These are phyloP conservation scores for barley (Hordeum vulgare) DNA, from an alignment of 176 grass and related monocot genomes.

Conservation along the genomic window MorexV3_pseudomolecules_assembly NC_058524.1:593139644-593140143, in stretches of 20 bases:
- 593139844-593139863: background rate
- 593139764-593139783: background rate
- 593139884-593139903: constrained; percentile 35
- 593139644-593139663: constrained; percentile 16
- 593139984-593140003: background rate
- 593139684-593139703: background rate
- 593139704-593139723: background rate
- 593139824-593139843: background rate
- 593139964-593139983: background rate
- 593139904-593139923: constrained; percentile 33
- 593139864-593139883: background rate
- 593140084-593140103: background rate
- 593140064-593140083: background rate
- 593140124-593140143: background rate
- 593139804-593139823: background rate
- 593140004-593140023: too few species aligned
- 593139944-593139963: background rate
- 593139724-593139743: background rate
- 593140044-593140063: background rate
- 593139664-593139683: constrained; percentile 20
- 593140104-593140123: constrained; percentile 42
- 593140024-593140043: background rate
- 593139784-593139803: constrained; percentile 11
- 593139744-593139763: constrained; percentile 8
- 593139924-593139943: background rate